A percentile compares a stretch with the other conserved stretches of the same genome.
Evolutionary conservation across 2,329 filamentous ascomycete species (phyloP).

Genomic region (Verruconis gallopava): DNA sequence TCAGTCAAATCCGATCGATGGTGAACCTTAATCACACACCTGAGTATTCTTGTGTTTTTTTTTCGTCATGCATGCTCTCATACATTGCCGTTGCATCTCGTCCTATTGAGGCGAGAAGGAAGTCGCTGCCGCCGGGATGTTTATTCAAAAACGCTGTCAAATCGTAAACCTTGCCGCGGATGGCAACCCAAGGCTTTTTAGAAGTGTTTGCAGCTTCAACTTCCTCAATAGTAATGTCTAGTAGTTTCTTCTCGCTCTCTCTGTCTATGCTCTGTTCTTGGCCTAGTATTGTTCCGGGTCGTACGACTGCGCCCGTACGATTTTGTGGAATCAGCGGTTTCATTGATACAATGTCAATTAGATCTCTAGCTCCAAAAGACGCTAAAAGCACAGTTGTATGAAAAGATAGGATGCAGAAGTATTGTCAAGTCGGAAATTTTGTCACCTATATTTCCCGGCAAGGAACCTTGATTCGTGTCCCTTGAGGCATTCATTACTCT

Average conservation of each 20-base stretch:
- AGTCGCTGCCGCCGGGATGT: slow-evolving; percentile 7
- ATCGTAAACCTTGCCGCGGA: slow-evolving; percentile 9
- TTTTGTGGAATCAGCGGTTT: no score
- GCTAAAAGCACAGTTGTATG: no score
- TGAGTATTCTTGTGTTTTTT: slow-evolving; percentile 7
- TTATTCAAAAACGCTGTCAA: slow-evolving; percentile 7
- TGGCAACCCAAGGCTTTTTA: slow-evolving; percentile 7
- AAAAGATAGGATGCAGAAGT: no score
- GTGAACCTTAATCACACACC: background rate
- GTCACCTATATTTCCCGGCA: no score
- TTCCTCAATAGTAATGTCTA: slow-evolving; percentile 8
- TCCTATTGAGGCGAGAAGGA: slow-evolving; percentile 3
- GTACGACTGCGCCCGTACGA: no score
- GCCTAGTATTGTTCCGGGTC: background rate
- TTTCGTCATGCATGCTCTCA: slow-evolving; percentile 6
- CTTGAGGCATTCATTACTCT: no score
- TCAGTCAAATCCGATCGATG: background rate
- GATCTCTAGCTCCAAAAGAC: no score
- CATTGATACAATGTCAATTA: no score
- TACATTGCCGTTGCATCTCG: slow-evolving; percentile 8
- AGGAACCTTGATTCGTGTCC: no score
- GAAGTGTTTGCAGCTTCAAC: slow-evolving; percentile 7
- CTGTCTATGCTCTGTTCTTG: background rate
- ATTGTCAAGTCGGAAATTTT: no score
- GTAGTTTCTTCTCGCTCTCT: background rate